phyloP scores from a whole-genome alignment of 2,329 filamentous ascomycete genomes.

The Tolypocladium nubicola region DNA sequence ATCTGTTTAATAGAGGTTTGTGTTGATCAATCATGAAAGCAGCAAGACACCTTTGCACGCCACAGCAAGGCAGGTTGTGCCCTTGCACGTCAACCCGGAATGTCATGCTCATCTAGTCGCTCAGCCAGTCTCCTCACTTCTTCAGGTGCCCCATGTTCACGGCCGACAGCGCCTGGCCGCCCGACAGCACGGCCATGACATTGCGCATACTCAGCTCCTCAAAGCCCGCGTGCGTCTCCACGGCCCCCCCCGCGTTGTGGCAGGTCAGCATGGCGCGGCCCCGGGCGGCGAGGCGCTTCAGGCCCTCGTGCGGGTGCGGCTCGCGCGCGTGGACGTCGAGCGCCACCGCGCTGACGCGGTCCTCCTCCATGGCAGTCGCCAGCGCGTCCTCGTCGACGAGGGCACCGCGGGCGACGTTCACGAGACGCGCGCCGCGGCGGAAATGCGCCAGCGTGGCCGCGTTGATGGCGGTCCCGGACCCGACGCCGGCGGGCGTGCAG shows the following conservation, averaged over 20 bases:
- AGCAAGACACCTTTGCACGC: background rate
- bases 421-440: slow-evolving; percentile 44
- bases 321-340: slow-evolving; percentile 56
- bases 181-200: slow-evolving; percentile 46
- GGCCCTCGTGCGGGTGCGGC: slow-evolving; percentile 37
- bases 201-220: slow-evolving; percentile 59
- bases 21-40: background rate
- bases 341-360: slow-evolving; percentile 39
- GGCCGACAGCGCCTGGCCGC: slow-evolving; percentile 42
- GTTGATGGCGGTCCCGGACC: slow-evolving; percentile 32
- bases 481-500: slow-evolving; percentile 41
- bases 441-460: slow-evolving; percentile 35
- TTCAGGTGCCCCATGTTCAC: slow-evolving; percentile 48
- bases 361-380: slow-evolving; percentile 44
- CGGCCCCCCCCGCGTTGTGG: slow-evolving; percentile 57
- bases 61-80: background rate
- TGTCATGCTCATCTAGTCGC: slow-evolving; percentile 2
- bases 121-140: background rate
- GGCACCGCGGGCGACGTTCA: slow-evolving; percentile 56
- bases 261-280: slow-evolving; percentile 49
- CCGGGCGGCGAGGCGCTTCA: slow-evolving; percentile 27
- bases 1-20: background rate
- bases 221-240: slow-evolving; percentile 56
- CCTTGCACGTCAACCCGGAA: background rate
- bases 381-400: slow-evolving; percentile 57